Conservation (phyloP, 2,329 filamentous ascomycete genomes). For the Colletotrichum zoysiae region DNA sequence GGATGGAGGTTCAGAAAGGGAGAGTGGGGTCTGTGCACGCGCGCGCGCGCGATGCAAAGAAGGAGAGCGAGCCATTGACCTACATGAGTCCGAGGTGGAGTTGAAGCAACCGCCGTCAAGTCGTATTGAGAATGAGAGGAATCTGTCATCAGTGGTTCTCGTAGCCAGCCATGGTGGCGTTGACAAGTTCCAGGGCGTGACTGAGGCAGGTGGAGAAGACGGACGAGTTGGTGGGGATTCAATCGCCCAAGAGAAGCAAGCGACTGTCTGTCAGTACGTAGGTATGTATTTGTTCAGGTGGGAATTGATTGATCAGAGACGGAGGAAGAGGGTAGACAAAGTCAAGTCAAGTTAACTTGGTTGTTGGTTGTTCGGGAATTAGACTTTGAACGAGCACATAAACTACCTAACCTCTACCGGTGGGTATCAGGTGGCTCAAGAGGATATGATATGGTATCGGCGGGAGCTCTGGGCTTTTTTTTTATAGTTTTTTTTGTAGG, state of each 20-base stretch:
- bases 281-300: constrained; percentile 12
- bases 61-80: not conserved
- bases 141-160: not conserved
- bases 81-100: not conserved
- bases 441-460: constrained; percentile 10
- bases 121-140: not conserved
- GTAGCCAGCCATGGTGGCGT: not conserved
- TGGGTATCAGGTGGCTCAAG: not conserved
- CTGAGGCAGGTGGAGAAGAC: not conserved
- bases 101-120: no score
- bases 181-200: not conserved
- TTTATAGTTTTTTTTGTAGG: no score
- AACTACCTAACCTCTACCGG: no score
- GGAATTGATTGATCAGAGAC: not conserved
- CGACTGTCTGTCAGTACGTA: no score
- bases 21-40: constrained; percentile 9
- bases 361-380: constrained; percentile 21
- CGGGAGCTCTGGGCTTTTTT: no score
- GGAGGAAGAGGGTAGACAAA: not conserved
- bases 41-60: not conserved
- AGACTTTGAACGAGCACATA: constrained; percentile 9
- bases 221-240: not conserved
- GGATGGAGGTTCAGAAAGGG: no score
- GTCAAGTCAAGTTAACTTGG: constrained; percentile 11
- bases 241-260: no score